These are phyloP conservation scores for Chaetomiaceae sp. DNA, from an alignment of 2,329 filamentous ascomycete species.

Conservation along the genomic window DNA sequence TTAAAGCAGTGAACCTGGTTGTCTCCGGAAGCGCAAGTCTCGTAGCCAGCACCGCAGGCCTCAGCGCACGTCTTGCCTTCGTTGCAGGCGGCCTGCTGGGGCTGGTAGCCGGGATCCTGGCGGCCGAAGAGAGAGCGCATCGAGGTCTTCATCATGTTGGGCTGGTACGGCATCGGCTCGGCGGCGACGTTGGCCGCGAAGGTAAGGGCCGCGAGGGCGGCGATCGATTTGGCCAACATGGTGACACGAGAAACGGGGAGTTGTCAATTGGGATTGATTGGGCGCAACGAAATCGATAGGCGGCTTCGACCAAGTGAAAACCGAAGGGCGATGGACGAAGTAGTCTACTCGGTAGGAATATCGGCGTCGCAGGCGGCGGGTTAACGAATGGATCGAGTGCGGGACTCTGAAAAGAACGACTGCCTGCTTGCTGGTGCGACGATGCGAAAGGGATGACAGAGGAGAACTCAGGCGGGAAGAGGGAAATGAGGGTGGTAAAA, in stretches of 20 bases:
- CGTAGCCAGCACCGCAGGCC: conserved; percentile 47
- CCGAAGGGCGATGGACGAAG: background rate
- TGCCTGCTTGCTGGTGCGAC: conserved; percentile 15
- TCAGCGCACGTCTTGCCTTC: conserved; percentile 47
- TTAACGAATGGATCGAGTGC: conserved; percentile 24
- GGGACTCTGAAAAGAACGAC: conserved; percentile 23
- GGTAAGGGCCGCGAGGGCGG: conserved; percentile 40
- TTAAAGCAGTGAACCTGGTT: conserved; percentile 53
- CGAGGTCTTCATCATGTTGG: conserved; percentile 32
- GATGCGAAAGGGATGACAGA: conserved; percentile 13
- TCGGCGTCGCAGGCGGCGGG: conserved; percentile 1
- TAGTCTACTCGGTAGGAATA: background rate
- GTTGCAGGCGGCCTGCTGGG: conserved; percentile 42
- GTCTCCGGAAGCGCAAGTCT: conserved; percentile 45
- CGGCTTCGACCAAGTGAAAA: background rate
- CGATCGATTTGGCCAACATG: conserved; percentile 40
- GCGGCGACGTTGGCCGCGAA: conserved; percentile 29
- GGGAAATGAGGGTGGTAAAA: conserved; percentile 21
- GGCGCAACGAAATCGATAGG: background rate
- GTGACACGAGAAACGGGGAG: conserved; percentile 1
- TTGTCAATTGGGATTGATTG: background rate
- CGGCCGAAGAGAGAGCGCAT: conserved; percentile 37
- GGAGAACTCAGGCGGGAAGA: conserved; percentile 8
- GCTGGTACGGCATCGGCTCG: conserved; percentile 32
- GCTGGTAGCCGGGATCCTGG: conserved; percentile 41